These are phyloP conservation scores for Diaporthe humulicola DNA, from an alignment of 2,329 filamentous ascomycete species.

Conservation along the genomic window DNA sequence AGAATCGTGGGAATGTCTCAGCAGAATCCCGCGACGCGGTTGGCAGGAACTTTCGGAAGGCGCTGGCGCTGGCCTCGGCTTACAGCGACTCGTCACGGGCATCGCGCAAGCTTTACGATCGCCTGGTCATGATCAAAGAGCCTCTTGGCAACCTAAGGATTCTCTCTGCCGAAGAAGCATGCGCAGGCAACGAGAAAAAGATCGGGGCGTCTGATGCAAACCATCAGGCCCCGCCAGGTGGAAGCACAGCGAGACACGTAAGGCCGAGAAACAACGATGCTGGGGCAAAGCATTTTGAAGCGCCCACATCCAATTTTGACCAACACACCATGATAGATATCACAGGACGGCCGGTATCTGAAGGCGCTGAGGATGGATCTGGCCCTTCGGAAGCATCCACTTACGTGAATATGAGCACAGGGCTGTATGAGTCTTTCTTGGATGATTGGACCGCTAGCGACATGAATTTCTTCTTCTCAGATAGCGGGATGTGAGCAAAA, in stretches of 20 bases:
- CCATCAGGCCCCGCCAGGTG: not conserved
- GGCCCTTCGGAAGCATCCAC: not conserved
- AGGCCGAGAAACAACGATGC: too few relatives aligned
- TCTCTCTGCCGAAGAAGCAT: not conserved
- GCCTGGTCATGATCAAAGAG: not conserved
- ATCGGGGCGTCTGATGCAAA: not conserved
- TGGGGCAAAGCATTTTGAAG: too few relatives aligned
- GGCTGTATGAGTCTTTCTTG: not conserved
- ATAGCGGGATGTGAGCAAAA: not conserved
- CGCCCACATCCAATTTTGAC: not conserved
- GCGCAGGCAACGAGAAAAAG: not conserved
- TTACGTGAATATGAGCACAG: not conserved
- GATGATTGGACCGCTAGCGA: not conserved
- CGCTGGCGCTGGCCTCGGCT: not conserved
- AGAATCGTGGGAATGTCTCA: not conserved
- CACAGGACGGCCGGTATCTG: not conserved
- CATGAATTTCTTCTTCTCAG: not conserved
- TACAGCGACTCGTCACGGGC: not conserved
- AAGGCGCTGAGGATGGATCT: not conserved
- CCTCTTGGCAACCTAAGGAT: not conserved
- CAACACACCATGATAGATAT: not conserved
- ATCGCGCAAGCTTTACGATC: not conserved
- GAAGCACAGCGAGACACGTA: too few relatives aligned
- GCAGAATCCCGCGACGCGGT: not conserved
- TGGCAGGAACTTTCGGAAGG: not conserved